A percentile compares a stretch with the other conserved stretches of the same genome.
phyloP scores from a whole-genome alignment of 83 land plant genomes.

The Thuja plicata region DNA sequence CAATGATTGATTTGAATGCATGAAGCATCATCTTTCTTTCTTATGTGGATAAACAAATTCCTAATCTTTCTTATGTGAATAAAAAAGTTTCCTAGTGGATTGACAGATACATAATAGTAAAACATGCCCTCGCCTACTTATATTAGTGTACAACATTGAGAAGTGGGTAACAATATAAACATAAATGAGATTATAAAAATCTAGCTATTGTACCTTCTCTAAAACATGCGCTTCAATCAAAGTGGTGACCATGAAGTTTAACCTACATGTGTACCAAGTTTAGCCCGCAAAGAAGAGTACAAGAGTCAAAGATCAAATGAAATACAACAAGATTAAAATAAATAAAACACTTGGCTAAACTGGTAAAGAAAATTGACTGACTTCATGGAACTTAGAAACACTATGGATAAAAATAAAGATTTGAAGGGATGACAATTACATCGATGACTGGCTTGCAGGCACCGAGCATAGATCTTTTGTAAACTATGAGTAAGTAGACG shows the following conservation, averaged over 20 bases:
- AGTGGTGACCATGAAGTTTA: not conserved
- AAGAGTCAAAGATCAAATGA: not conserved
- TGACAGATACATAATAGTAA: not conserved
- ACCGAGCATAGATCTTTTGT: not conserved
- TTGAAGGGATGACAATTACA: not conserved
- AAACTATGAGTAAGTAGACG: not conserved
- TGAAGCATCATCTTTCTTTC: not conserved
- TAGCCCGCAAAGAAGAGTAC: not conserved
- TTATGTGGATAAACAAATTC: not conserved
- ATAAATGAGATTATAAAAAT: not conserved
- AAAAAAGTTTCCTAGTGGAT: not conserved
- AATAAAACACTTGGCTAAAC: not conserved
- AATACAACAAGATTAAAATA: not conserved
- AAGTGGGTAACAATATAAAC: not conserved
- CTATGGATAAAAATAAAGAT: not conserved
- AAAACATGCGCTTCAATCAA: conserved; percentile 1
- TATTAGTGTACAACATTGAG: not conserved
- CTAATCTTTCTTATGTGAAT: not conserved
- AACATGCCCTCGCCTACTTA: not conserved
- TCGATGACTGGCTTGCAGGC: not conserved
- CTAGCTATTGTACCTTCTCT: not conserved
- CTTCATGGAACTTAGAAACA: not conserved
- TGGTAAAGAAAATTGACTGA: not conserved
- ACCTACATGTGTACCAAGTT: not conserved
- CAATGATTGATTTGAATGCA: not conserved